Conservation (phyloP, 2,329 filamentous ascomycete species). For the Talaromyces funiculosus region DNA sequence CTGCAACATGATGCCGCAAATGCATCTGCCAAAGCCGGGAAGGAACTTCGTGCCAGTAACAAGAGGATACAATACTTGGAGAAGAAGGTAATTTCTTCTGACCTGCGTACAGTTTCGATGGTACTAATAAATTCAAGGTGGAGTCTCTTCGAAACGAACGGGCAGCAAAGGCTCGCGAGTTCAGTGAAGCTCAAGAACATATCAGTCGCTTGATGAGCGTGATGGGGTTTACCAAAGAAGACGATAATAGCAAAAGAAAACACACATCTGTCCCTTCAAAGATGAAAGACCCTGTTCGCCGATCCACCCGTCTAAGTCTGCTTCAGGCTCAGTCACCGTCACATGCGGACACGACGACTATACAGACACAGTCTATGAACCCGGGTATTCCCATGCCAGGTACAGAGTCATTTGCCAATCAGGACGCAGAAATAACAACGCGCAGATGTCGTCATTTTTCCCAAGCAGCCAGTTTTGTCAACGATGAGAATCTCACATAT, state of each 20-base stretch:
- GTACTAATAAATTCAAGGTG: slow-evolving; percentile 20
- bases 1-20: slow-evolving; percentile 24
- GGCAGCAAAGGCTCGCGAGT: slow-evolving; percentile 33
- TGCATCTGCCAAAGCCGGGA: slow-evolving; percentile 21
- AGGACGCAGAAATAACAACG: background rate
- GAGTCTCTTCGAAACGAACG: slow-evolving; percentile 32
- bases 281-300: slow-evolving; percentile 12
- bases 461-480: background rate
- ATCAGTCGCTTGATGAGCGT: slow-evolving; percentile 35
- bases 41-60: slow-evolving; percentile 27
- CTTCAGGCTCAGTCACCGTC: slow-evolving; percentile 8
- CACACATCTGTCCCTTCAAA: slow-evolving; percentile 9
- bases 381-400: background rate
- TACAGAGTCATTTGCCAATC: background rate
- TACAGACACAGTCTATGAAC: slow-evolving; percentile 1
- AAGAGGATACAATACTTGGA: slow-evolving; percentile 29
- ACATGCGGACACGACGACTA: slow-evolving; percentile 1
- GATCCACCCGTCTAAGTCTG: slow-evolving; percentile 8
- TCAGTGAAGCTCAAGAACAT: slow-evolving; percentile 36
- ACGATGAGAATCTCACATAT: background rate
- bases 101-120: background rate
- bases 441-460: background rate
- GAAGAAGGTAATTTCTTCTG: slow-evolving; percentile 24
- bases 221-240: slow-evolving; percentile 31
- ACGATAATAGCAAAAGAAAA: slow-evolving; percentile 2